A percentile compares a stretch with the other conserved stretches of the same genome.
Evolutionary conservation across 352 stramenopile genomes (phyloP).

Genomic region (Phytophthora sojae): DNA sequence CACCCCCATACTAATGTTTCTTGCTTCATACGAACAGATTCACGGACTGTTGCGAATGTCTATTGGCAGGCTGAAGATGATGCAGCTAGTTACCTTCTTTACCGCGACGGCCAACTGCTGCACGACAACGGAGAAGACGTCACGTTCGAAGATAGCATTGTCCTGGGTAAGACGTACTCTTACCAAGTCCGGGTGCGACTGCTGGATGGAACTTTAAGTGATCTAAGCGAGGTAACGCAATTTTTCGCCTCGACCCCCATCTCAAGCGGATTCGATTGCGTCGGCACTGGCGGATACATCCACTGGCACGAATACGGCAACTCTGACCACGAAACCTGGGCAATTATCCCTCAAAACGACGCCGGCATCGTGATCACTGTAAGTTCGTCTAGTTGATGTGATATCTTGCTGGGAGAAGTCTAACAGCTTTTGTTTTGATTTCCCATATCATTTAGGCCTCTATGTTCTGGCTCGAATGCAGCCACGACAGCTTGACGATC

Average conservation of each 20-base stretch:
- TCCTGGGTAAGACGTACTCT: slow-evolving; percentile 43
- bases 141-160: slow-evolving; percentile 49
- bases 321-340: slow-evolving; percentile 45
- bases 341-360: slow-evolving; percentile 36
- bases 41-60: slow-evolving; percentile 35
- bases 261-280: slow-evolving; percentile 39
- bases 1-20: not conserved
- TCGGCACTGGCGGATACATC: slow-evolving; percentile 40
- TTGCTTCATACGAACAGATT: slow-evolving; percentile 34
- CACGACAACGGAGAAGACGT: slow-evolving; percentile 36
- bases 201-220: slow-evolving; percentile 25
- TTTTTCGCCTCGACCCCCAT: slow-evolving; percentile 21
- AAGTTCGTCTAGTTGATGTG: slow-evolving; percentile 11
- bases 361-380: slow-evolving; percentile 48
- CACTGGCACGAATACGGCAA: slow-evolving; percentile 53
- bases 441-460: slow-evolving; percentile 32
- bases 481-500: slow-evolving; percentile 57
- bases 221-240: slow-evolving; percentile 41
- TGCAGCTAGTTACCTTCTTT: slow-evolving; percentile 46
- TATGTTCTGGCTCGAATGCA: slow-evolving; percentile 65
- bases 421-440: slow-evolving; percentile 5
- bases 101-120: slow-evolving; percentile 35
- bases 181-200: slow-evolving; percentile 46
- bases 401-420: not conserved
- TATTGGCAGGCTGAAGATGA: slow-evolving; percentile 43